Base-by-base conservation (phyloP, 768 basidiomycete genomes). In the Hypholoma fasciculare region DNA sequence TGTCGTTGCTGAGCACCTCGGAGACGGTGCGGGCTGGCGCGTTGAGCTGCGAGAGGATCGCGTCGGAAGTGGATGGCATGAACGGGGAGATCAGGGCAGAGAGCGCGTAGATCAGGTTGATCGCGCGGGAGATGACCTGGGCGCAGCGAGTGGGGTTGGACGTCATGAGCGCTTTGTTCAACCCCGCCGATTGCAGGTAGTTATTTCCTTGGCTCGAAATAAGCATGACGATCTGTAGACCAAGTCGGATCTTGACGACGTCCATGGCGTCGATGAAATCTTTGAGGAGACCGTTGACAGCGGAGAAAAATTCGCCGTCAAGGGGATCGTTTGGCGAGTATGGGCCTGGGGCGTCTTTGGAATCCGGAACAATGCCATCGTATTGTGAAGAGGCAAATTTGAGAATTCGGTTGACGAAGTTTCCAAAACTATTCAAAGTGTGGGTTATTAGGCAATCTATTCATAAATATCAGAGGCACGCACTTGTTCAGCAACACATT, bases 361-460 rank as follows among this genome's bases (percentile, higher is more conserved):
- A 82, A 51, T 96, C 92, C 0, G 96, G 95, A 38, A 98, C 79
- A 43, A 89, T 74, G 49, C 90, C 74, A 53, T 86, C 82, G 68
- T 89, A 96, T 68, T 94, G 93, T 5, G 92, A 89, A 6, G 89
- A 84, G 30, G 94, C 84, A 69, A 99, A 99, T 73, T 98, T 98
- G 69, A 98, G 78, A 16, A 85, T 81, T 26, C 97, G 90, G 72
- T 99, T 99, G 62, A 98, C 91, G 65, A 97, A 98, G 77, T 99
- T 99, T 44, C 97, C 97, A 65, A 99, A 91, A 75, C 92, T 94
- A 54, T 20, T 40, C 19, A 61, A 34, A 49, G 55, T 52, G 43
- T 3, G 49, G n/a, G n/a, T 37, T 30, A 3, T 16, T 20, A 20
- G 23, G 23, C 5, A 46, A 17, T 9, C 20, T 19, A 48, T 38